Base-by-base conservation (phyloP, 768 basidiomycete species). In the Russula sp. region DNA sequence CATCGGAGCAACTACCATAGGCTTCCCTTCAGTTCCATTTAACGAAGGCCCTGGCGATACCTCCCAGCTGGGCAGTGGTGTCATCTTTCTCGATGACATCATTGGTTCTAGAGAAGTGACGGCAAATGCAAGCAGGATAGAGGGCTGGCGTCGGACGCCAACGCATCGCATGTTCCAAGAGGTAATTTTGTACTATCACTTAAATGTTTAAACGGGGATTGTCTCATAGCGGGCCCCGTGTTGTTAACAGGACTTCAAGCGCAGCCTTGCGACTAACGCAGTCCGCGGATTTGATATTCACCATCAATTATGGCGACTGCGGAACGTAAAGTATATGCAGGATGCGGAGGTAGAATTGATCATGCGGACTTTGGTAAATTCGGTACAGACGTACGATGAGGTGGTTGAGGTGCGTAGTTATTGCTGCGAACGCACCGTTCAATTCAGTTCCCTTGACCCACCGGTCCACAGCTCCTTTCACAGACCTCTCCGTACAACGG, bases 101-200 rank as follows among this genome's bases (percentile, higher is more conserved):
- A 74, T 79, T 14, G 84, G 84, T 51, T 70, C 79, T 64, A 84
- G 82, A 67, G 96, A 99, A 72, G 78, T 97, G 59, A 79, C 80
- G 48, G 79, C 80, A 36, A 94, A 94, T 69, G 85, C 87, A 1
- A 84, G 86, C 69, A 83, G 96, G 40, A 93, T 98, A 44, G 97
- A 98, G 71, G 95, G 89, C 9, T 99, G 96, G 96, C 79, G 90
- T 66, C 83, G 83, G 72, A 96, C 92, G 5, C 85, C 84, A 67
- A 86, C 84, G 59, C 97, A 98, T 74, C 81, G 83, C 60, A 83
- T 90, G 65, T 89, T 79, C 69, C 81, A 85, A 61, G 76, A 78
- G 75, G 95, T 95, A 68, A 66, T 8, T 44, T n/a, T 8, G 30
- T 16, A 46, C 13, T 32, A 6, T 42, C 7, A n/a, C 10, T 44